Evolutionary conservation across 2,329 filamentous ascomycete species (phyloP), one percentile per base, ranked within the genome.

Genomic region (Penicillium sp.): DNA sequence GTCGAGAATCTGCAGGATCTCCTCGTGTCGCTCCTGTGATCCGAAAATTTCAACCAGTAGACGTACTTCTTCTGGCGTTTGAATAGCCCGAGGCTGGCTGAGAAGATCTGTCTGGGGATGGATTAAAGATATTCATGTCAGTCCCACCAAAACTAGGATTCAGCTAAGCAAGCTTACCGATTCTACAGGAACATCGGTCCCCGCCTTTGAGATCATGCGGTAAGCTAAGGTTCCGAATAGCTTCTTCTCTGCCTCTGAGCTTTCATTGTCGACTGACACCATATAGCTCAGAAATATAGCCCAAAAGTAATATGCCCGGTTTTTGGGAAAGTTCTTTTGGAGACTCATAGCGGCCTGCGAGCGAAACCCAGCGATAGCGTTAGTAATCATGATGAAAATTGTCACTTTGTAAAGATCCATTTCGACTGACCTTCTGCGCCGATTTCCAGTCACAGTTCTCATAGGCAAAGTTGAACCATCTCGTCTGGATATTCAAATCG

Each of bases 221-320:
- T 78, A 80, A 26, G 78, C 79, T 49, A 81, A 65, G n/a, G 75
- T 78, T n/a, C 77, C 77, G 59, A 79, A 80, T 8, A 81, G 66
- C 52, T 75, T 76, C 46, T 72, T 69, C 19, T 79, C 77, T 26
- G 68, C 65, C 11, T 78, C 75, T 5, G 73, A 74, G 51, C 70
- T 72, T 16, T 60, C 52, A 9, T 64, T 42, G 52, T 77, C 71
- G 23, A 67, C 58, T 14, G 75, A 65, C 37, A 79, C 67, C 40
- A 79, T 64, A 52, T 78, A 71, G 55, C 73, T 77, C 59, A 77
- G 70, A 52, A 81, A 73, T 24, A 80, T 78, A 23, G 77, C 77
- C 75, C 77, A 79, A 58, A 80, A 77, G 55, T 79, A 76, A 60
- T 79, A 80, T 44, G 78, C 73, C 42, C 78, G 71, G 21, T 75